phyloP scores from a whole-genome alignment of 106 monocot species.

The Acorus gramineus region DNA sequence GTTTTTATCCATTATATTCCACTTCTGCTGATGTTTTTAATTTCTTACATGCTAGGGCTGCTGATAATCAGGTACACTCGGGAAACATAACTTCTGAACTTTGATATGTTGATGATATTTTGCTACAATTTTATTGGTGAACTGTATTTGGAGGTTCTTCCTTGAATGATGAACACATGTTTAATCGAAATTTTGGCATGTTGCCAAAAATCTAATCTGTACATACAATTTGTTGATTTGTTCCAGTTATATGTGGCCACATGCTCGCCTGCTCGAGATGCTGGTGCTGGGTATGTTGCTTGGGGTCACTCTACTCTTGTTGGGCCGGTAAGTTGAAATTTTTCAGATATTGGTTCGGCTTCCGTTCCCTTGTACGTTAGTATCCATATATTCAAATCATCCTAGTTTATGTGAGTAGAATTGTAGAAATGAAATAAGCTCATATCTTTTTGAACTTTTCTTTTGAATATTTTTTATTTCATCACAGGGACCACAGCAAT shows the following conservation, averaged over 20 bases:
- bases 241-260: constrained; percentile 95
- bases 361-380: too few relatives aligned
- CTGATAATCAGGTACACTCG: constrained; percentile 81
- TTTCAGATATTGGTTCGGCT: too few relatives aligned
- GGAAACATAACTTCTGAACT: background rate
- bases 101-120: background rate
- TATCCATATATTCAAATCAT: too few relatives aligned
- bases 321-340: constrained; percentile 66
- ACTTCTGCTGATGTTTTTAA: constrained; percentile 12
- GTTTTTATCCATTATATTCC: too few relatives aligned
- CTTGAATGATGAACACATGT: too few relatives aligned
- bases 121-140: background rate
- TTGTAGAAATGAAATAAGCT: too few relatives aligned
- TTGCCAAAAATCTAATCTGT: too few relatives aligned
- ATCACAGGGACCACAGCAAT: too few relatives aligned
- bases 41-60: constrained; percentile 59
- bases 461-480: too few relatives aligned
- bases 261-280: constrained; percentile 85
- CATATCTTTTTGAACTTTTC: too few relatives aligned
- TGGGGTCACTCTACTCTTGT: constrained; percentile 99
- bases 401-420: too few relatives aligned
- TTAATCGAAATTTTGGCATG: too few relatives aligned
- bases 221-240: background rate
- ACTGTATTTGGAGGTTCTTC: background rate
- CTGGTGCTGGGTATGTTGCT: constrained; percentile 58